Base-by-base conservation (phyloP, 2,329 filamentous ascomycete species). In the Lasiodiplodia sp. region DNA sequence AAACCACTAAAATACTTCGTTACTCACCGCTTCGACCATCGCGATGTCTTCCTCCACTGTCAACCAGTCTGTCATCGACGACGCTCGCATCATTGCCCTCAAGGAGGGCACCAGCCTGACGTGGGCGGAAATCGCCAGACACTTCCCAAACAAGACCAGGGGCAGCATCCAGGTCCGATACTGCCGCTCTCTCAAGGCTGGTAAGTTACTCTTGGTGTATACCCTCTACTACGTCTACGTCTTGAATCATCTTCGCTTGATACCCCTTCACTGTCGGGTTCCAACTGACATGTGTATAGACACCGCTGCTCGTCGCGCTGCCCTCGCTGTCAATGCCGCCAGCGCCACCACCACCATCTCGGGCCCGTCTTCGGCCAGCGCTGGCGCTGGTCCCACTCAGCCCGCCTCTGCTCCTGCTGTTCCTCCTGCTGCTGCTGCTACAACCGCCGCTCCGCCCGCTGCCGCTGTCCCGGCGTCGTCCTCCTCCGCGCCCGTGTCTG, bases 121-220 rank as follows among this genome's bases (percentile, higher is more conserved):
- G 2, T 66, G 64, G 64, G 25, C 51, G 4, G 34, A 57, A 10
- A 66, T 66, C 18, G 64, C 64, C 11, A 37, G 10, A 3, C 31
- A 37, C 51, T 58, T 66, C 53, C 64, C 64, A 2, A 37, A 23
- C n/a, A 49, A 14, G 40, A 56, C 31, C 51, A 58, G 31, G 25
- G 64, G 64, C 23, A 66, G 64, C 64, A 34, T 66, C 37, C 64
- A 66, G 34, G 64, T 66, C 12, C 23, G 64, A 11, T 66, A 66
- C 51, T 56, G 34, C 12, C 51, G 64, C 1, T 31, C 31, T 56
- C 21, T 37, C 18, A 10, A 34, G 31, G 25, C 44, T 11, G 64
- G 64, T 66, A 52, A 16, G 37, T 40, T 16, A 38, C 2, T 23
- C 25, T 10, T 14, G 31, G n/a, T 58, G 34, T 58, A 40, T 16